Percentiles rank a stretch among this genome's conserved stretches.
Evolutionary conservation across 129 eudicot genomes (phyloP).

Genomic region (Scalesia atractyloides): DNA sequence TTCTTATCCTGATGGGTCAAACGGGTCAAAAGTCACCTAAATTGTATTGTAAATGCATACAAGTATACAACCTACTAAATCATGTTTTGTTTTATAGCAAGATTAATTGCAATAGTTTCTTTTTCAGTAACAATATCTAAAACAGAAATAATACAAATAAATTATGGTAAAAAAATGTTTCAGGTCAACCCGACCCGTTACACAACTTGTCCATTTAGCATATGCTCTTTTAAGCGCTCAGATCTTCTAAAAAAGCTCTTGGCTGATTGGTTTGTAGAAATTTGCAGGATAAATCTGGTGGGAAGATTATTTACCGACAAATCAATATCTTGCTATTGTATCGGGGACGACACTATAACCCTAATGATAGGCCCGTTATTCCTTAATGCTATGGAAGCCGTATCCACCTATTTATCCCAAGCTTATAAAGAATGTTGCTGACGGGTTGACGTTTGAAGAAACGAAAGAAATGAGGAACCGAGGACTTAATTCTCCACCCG

Average conservation of each 20-base stretch:
- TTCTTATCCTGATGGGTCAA: neutral
- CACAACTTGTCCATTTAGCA: neutral
- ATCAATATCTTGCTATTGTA: slow-evolving; percentile 72
- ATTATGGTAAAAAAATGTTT: neutral
- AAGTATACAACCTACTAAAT: neutral
- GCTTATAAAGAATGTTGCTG: slow-evolving; percentile 89
- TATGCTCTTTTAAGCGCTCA: neutral
- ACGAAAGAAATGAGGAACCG: slow-evolving; percentile 79
- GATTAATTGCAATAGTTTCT: neutral
- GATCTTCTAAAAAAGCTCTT: slow-evolving; percentile 1
- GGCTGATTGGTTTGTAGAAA: slow-evolving; percentile 40
- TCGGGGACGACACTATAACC: slow-evolving; percentile 85
- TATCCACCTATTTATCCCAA: slow-evolving; percentile 84
- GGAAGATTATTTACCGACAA: slow-evolving; percentile 73
- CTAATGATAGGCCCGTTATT: slow-evolving; percentile 52
- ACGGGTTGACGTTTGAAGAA: slow-evolving; percentile 90
- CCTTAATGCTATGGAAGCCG: slow-evolving; percentile 98
- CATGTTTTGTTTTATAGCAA: neutral
- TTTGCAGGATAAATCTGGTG: slow-evolving; percentile 88
- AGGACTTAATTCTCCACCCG: slow-evolving; percentile 69
- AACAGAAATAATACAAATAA: neutral
- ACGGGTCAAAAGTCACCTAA: neutral
- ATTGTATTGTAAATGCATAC: neutral
- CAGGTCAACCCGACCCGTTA: neutral
- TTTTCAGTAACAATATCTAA: neutral